Base-by-base conservation (phyloP, 176 grass and related monocot species). In the Raddia guianensis region DNA sequence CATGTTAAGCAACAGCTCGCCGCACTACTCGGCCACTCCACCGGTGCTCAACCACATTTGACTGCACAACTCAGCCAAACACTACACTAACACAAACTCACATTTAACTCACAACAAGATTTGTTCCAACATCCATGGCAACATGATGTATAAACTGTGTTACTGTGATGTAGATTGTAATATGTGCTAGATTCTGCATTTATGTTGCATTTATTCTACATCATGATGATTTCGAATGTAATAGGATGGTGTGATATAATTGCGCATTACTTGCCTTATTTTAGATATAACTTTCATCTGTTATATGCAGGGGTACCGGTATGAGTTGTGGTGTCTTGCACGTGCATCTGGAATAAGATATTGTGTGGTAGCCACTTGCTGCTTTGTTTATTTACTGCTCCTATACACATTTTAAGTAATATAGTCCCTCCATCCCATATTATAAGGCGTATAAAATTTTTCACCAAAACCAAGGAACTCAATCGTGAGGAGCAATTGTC, bases 271-370 rank as follows among this genome's bases (percentile, higher is more conserved):
- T 48, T 58, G 35, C 4, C 18, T 27, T 62, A 20, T 18, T 6
- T 42, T 59, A 12, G 43, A 40, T 53, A 60, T 27, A 62, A 51
- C 18, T 68, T 74, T 80, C 8, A 45, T 35, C 60, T n/a, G 40
- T 35, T 49, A 65, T 70, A 70, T 81, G 57, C 83, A 97, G 95
- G 95, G 95, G 60, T 97, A 97, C 78, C 87, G 92, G 48, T 97
- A 97, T 64, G 95, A 97, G 56, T 69, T 97, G 52, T 97, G 95
- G 95, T 97, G 95, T 82, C 95, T 97, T 66, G 95, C 95, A 15
- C 88, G 95, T 68, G 90, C 95, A 80, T 84, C 95, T 49, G 87
- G 95, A 15, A 88, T 97, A 88, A 92, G 92, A 97, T 94, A 97
- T 60, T 94, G 95, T 75, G 87, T 92, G 95, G 95, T 97, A 94